Percentiles rank a stretch among this genome's conserved stretches.
Conservation (phyloP, 305 asterid species). For the Solanum aculeatissimum region DNA sequence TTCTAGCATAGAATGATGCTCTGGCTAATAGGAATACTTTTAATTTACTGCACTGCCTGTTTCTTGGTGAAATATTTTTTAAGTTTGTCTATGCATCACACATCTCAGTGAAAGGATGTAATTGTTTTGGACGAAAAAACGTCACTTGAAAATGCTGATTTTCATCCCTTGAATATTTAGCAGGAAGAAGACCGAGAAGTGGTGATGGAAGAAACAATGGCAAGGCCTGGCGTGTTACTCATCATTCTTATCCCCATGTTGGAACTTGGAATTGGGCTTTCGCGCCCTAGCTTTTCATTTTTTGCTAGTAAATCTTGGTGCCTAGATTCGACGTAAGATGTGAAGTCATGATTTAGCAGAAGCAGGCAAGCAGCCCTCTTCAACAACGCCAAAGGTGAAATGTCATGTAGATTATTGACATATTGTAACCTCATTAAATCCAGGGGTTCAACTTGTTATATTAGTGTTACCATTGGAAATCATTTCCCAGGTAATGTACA, state of each 20-base stretch:
- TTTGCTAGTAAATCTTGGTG: neutral
- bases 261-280: neutral
- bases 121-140: constrained; percentile 4
- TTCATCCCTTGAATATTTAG: neutral
- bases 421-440: neutral
- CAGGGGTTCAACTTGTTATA: neutral
- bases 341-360: neutral
- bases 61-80: neutral
- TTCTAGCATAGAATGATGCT: neutral
- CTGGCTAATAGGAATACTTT: neutral
- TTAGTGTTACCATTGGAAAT: neutral
- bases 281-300: neutral
- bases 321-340: neutral
- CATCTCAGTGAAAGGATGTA: constrained; percentile 34
- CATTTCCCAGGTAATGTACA: neutral
- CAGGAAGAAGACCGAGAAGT: neutral
- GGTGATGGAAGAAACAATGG: constrained; percentile 1
- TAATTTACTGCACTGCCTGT: neutral
- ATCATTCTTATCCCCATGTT: neutral
- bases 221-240: neutral
- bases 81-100: neutral
- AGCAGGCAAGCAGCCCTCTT: neutral
- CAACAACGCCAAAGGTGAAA: neutral
- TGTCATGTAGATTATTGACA: neutral
- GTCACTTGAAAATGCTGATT: constrained; percentile 5